phyloP scores from a whole-genome alignment of 73 alveolate species.

The Uronychia setigera region DNA sequence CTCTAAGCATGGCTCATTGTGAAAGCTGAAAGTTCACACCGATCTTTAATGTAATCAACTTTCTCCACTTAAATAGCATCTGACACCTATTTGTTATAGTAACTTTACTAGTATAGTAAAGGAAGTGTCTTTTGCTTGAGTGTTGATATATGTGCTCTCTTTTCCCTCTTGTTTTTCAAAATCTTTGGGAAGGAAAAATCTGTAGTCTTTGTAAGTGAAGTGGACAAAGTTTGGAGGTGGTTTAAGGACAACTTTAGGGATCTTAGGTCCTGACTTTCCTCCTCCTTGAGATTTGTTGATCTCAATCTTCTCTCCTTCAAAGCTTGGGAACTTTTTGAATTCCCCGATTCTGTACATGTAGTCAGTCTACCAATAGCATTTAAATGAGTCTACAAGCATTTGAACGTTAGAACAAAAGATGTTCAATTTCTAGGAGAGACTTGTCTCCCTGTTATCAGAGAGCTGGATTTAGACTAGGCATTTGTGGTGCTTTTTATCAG shows the following conservation, averaged over 20 bases:
- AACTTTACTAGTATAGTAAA: background rate
- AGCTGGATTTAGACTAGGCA: no score
- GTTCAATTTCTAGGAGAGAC: no score
- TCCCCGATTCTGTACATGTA: constrained; percentile 10
- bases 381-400: no score
- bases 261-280: background rate
- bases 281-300: background rate
- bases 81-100: constrained; percentile 9
- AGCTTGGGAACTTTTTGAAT: background rate
- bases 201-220: constrained; percentile 25
- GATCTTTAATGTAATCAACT: constrained; percentile 32
- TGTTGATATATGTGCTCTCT: constrained; percentile 40
- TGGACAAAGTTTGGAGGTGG: background rate
- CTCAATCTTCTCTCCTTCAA: background rate
- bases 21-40: background rate
- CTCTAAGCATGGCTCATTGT: background rate
- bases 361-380: constrained; percentile 11
- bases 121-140: constrained; percentile 16
- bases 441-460: no score
- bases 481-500: no score
- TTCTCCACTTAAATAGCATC: constrained; percentile 28
- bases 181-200: constrained; percentile 41
- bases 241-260: background rate
- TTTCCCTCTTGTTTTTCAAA: constrained; percentile 26
- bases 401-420: no score